Evolutionary conservation across 306 rosid genomes (phyloP).

Genomic region (Cotoneaster glaucophyllus): DNA sequence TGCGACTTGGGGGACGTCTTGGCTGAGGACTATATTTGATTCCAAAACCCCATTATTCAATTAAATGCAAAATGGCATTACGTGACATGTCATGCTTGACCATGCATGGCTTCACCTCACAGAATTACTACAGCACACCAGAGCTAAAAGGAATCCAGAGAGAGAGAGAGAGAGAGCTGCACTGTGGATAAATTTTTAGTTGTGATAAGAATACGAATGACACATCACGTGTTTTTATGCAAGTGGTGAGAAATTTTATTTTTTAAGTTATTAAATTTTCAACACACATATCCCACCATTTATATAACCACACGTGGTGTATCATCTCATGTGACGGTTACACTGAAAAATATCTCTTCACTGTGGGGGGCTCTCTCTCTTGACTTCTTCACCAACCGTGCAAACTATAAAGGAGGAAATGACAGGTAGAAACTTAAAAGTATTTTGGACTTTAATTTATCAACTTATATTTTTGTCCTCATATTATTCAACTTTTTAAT

Average conservation of each 20-base stretch:
- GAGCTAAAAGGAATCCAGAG: not conserved
- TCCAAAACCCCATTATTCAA: not conserved
- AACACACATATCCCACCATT: too few species aligned
- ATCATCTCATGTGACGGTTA: too few species aligned
- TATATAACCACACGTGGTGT: too few species aligned
- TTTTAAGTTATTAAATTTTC: too few species aligned
- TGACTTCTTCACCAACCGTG: slow-evolving; percentile 25
- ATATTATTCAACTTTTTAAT: not conserved
- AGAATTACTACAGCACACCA: not conserved
- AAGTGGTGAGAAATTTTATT: too few species aligned
- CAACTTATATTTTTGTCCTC: not conserved
- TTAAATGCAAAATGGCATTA: not conserved
- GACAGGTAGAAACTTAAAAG: slow-evolving; percentile 9
- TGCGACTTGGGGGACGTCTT: not conserved
- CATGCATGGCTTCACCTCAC: not conserved
- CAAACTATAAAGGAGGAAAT: slow-evolving; percentile 17
- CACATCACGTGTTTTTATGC: too few species aligned
- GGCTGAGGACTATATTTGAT: not conserved
- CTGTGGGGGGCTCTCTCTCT: not conserved
- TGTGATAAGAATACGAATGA: too few species aligned
- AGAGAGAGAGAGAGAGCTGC: not conserved
- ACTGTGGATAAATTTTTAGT: too few species aligned
- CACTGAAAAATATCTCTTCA: too few species aligned
- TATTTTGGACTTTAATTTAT: not conserved
- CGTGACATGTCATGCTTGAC: not conserved